These are phyloP conservation scores for Huiozyma naganishii DNA, from an alignment of 805 yeast species.

Conservation along the genomic window DNA sequence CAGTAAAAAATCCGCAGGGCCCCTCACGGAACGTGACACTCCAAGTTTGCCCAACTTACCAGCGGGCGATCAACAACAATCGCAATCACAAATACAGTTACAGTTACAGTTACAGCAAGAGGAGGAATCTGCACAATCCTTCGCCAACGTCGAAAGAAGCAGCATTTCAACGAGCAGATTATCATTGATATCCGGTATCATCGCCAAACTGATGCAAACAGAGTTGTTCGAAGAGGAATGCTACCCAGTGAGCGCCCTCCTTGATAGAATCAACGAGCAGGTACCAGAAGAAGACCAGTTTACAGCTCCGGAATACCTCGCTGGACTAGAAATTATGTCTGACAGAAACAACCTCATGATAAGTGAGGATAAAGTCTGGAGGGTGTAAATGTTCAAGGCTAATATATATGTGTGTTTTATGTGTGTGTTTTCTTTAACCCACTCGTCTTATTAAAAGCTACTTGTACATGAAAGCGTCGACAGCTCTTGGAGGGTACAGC, in stretches of 20 bases:
- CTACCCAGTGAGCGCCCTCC: constrained; percentile 30
- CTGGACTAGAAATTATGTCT: constrained; percentile 35
- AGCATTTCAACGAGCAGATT: constrained; percentile 42
- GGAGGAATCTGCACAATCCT: constrained; percentile 14
- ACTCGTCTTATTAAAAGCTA: too few relatives aligned
- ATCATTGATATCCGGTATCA: constrained; percentile 34
- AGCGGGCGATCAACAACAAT: constrained; percentile 4
- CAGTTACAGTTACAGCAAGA: constrained; percentile 1
- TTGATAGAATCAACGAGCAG: constrained; percentile 34
- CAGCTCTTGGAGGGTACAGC: too few relatives aligned
- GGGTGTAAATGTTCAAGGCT: constrained; percentile 19
- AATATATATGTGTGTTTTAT: neutral
- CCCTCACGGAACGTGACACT: constrained; percentile 17
- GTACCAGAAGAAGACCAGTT: constrained; percentile 40
- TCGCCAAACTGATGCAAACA: constrained; percentile 38
- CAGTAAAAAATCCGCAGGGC: constrained; percentile 7
- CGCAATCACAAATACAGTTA: constrained; percentile 1
- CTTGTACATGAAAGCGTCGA: too few relatives aligned
- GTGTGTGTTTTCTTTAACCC: too few relatives aligned
- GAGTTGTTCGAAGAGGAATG: constrained; percentile 36
- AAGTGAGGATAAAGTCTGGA: constrained; percentile 40
- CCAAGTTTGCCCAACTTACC: constrained; percentile 14
- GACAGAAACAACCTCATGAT: constrained; percentile 38
- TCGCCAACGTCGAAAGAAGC: constrained; percentile 19
- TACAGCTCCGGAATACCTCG: constrained; percentile 33